Percentiles rank a stretch among this genome's conserved stretches.
Evolutionary conservation across 2,329 filamentous ascomycete genomes (phyloP).

Genomic region (Pseudogymnoascus destructans): DNA sequence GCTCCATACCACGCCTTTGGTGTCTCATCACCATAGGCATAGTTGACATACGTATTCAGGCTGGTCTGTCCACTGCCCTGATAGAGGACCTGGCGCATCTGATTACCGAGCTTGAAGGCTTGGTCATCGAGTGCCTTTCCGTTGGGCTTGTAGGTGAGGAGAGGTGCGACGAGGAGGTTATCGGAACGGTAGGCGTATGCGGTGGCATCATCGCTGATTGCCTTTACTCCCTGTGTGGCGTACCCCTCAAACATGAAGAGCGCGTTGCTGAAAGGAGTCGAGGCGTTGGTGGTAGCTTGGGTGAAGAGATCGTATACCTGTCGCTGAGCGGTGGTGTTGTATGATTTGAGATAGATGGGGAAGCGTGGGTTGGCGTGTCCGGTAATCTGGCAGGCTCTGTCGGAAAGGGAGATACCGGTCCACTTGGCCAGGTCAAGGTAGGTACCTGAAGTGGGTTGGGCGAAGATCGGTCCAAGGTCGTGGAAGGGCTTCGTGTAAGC

Average conservation of each 20-base stretch:
- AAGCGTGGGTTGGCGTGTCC: constrained; percentile 17
- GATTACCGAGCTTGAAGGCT: constrained; percentile 28
- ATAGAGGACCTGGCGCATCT: constrained; percentile 29
- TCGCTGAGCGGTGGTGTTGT: constrained; percentile 15
- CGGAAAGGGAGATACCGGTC: constrained; percentile 32
- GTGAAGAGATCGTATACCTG: constrained; percentile 26
- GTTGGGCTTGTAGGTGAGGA: constrained; percentile 28
- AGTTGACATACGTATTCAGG: constrained; percentile 37
- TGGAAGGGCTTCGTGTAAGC: constrained; percentile 32
- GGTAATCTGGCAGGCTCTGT: constrained; percentile 21
- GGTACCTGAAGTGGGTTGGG: constrained; percentile 27
- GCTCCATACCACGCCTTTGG: constrained; percentile 33
- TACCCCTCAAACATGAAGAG: constrained; percentile 46
- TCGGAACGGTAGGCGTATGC: constrained; percentile 36
- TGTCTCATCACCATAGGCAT: constrained; percentile 36
- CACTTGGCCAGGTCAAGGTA: constrained; percentile 34
- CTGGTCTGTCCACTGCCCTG: constrained; percentile 25
- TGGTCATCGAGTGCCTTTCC: constrained; percentile 25
- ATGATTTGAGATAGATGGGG: constrained; percentile 18
- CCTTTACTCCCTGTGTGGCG: constrained; percentile 32
- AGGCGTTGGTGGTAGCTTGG: constrained; percentile 17
- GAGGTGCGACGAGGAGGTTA: constrained; percentile 31
- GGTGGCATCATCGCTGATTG: constrained; percentile 26
- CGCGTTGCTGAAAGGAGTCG: constrained; percentile 27
- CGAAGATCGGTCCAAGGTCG: constrained; percentile 29